Evolutionary conservation across 768 basidiomycete genomes (phyloP), one percentile per base, ranked within the genome.

Genomic region (Hygrophorus pudorinus): DNA sequence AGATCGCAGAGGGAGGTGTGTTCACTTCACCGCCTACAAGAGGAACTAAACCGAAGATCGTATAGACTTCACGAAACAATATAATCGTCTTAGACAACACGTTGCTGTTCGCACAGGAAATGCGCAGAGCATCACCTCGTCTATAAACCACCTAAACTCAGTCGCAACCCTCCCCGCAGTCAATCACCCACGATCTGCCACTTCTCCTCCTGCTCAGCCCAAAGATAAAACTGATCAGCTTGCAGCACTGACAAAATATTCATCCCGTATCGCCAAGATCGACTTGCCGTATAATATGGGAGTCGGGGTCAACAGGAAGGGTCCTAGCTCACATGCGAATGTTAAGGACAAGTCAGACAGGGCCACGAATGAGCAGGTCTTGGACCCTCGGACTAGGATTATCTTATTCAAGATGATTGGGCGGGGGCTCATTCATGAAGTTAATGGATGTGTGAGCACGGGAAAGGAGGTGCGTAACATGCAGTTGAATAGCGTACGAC

Each of bases 371-470:
- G 96, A 99, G 60, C 96, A 97, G 57, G 96, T 99, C 2, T 73
- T 99, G 30, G 96, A 99, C 62, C 85, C 90, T 12, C 75, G 96
- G n/a, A 99, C 96, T 7, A 68, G 94, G 39, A 70, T 94, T 30
- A 94, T 98, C 28, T 63, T 99, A 39, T 90, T 91, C 68, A 96
- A 96, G 66, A 91, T 98, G 85, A 87, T 96, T 44, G 87, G 90
- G 3, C 71, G 92, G 41, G 92, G 81, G 0, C 57, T 98, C 12
- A 76, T 99, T 11, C 78, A 85, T 43, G 85, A 90, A 59, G 81
- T 99, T 37, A 94, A 97, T 52, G 91, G 93, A 2, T 98, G 96
- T 63, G 81, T 99, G 34, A 92, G 88, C 56, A 97, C 96, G 0
- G 96, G 96, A 21, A 99, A 99, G 72, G 96, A 99, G 76, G 92